Evolutionary conservation across 805 yeast species (phyloP).

Genomic region (Zygosaccharomyces bailii): DNA sequence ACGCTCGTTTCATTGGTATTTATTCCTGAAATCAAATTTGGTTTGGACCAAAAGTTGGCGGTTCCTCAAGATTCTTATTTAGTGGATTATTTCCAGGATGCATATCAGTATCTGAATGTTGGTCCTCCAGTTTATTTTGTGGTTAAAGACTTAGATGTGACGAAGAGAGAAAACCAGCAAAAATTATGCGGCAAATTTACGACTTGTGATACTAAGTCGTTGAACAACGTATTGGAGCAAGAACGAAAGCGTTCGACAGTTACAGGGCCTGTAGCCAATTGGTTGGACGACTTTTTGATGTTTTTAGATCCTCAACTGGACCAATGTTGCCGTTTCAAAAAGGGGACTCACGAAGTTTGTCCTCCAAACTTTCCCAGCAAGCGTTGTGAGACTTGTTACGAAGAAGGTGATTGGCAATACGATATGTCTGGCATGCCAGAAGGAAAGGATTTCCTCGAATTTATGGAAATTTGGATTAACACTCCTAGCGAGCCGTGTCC

Average conservation of each 20-base stretch:
- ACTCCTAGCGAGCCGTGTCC: constrained; percentile 90
- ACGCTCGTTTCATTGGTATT: constrained; percentile 65
- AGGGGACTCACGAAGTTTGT: constrained; percentile 57
- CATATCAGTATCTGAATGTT: constrained; percentile 67
- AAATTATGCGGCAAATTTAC: constrained; percentile 84
- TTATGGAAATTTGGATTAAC: constrained; percentile 76
- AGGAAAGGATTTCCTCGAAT: constrained; percentile 64
- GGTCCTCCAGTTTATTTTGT: constrained; percentile 94
- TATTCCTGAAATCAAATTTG: constrained; percentile 67
- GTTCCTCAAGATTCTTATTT: constrained; percentile 80
- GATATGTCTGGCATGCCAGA: constrained; percentile 83
- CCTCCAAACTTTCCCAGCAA: constrained; percentile 55
- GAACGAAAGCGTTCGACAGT: constrained; percentile 73
- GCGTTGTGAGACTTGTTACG: constrained; percentile 71
- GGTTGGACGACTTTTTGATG: constrained; percentile 87
- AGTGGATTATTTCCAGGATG: constrained; percentile 73
- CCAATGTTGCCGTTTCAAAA: constrained; percentile 76
- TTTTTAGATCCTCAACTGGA: constrained; percentile 86
- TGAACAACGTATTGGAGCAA: constrained; percentile 78
- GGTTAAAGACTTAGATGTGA: constrained; percentile 63
- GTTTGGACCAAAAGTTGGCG: constrained; percentile 87
- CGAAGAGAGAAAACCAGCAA: constrained; percentile 60
- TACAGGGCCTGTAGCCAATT: constrained; percentile 79
- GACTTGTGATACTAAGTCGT: constrained; percentile 72
- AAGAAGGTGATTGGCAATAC: constrained; percentile 59